Evolutionary conservation across 1,139 yeast species (phyloP), one percentile per base, ranked within the genome.

Genomic region (Kazachstania sp.): DNA sequence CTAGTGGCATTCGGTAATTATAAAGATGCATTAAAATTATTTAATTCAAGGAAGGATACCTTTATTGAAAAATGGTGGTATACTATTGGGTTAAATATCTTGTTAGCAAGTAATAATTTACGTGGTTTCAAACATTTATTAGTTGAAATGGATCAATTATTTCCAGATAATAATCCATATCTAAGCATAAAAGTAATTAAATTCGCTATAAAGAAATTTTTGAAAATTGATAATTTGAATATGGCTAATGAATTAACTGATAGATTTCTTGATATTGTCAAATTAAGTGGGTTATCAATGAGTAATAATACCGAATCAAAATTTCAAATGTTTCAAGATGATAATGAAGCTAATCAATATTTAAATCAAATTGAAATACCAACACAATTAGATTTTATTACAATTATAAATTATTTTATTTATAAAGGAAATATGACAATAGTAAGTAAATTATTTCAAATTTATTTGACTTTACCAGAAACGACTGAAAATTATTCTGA

Each of bases 21-120:
- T 47, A 51, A 53, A 20, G 56, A 57, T 32, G 71, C 71, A 0
- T 53, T 53, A 6, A 48, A 51, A 8, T 48, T 68, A 15, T 59
- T 67, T 44, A 44, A 52, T 18, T 53, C 59, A 8, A 53, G 54
- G 26, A 53, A 58, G 38, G 56, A 51, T 5, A 60, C 58, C 29
- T 57, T 65, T 1, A 49, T 60, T 30, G 60, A 67, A 46, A 53
- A 67, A 42, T 69, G 71, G 71, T 68, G 72, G 72, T 57, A 62
- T 50, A 71, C 68, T 47, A 47, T 67, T 40, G 65, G 70, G 20
- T 51, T 67, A 55, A 61, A 63, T 55, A 55, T 64, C 13, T 52
- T 61, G 19, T 49, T 69, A 35, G 56, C 63, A 11, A 47, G 58
- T 9, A 62, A 61, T n/a, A 57, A 65, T 42, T 44, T 68, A 15